Base-by-base conservation (phyloP, 768 basidiomycete genomes). In the Kwoniella bestiolae region DNA sequence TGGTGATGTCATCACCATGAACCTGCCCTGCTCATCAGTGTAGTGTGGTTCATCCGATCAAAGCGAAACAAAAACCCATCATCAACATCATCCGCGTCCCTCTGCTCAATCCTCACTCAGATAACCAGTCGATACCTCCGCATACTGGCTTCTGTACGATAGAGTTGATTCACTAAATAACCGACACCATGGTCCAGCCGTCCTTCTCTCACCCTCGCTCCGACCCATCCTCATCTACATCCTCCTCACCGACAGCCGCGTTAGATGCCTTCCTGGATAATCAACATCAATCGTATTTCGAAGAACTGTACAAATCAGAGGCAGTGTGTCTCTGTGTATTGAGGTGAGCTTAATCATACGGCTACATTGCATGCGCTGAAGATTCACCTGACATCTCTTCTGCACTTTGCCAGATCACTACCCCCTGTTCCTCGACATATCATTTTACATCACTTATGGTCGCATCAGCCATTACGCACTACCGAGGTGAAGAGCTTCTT, bases 291-390 rank as follows among this genome's bases (percentile, higher is more conserved):
- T 71, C 67, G 5, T 80, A 74, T 63, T 80, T 72, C 59, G 73
- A 73, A 44, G 74, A 74, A 46, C 60, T 79, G 51, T 80, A 80
- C 65, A 62, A 67, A 38, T 74, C 68, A 18, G 79, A 80, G 55
- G 79, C 78, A 16, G 79, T 74, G 8, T 79, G 77, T 62, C 59
- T 80, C 1, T 79, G 78, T 49, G 61, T 80, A 44, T 68, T 80
- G 14, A 65, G 79, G 78, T 79, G 23, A 60, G 75, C 31, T 53
- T 3, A 18, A 5, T 7, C 3, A 3, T 16, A 23, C 63, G 28
- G 26, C 12, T 57, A 32, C 5, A 12, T 47, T 26, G 56, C 11
- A 57, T 38, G 5, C 2, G 11, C 6, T 7, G 16, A n/a, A 5
- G 29, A 11, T 56, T 35, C 49, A 34, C 34, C 45, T 51, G n/a